Conservation (phyloP, 2,329 filamentous ascomycete species). For the Bipolaris zeicola region DNA sequence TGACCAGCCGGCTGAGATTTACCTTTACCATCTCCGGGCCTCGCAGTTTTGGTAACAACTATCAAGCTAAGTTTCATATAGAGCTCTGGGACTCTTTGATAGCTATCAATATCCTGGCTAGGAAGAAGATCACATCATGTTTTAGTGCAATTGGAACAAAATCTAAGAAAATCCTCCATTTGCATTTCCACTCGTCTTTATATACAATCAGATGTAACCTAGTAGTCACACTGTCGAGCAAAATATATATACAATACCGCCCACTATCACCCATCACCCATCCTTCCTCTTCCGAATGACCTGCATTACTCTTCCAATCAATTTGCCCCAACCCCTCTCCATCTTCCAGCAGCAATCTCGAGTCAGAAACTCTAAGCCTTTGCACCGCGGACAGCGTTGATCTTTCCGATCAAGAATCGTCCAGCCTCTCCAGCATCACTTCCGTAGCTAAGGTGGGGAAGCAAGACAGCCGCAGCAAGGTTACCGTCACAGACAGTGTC, state of each 20-base stretch:
- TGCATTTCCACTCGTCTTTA: background rate
- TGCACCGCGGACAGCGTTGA: slow-evolving; percentile 1
- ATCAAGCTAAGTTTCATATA: background rate
- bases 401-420: slow-evolving; percentile 6
- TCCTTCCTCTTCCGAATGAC: too few species aligned
- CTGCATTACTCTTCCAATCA: background rate
- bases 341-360: background rate
- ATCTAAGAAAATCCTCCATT: background rate
- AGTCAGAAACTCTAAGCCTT: background rate
- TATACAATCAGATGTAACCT: background rate
- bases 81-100: background rate
- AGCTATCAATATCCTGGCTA: background rate
- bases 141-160: background rate
- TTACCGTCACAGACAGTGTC: slow-evolving; percentile 9
- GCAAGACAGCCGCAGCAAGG: slow-evolving; percentile 2
- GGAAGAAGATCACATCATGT: background rate
- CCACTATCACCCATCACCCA: background rate
- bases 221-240: background rate
- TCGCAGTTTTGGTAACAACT: background rate
- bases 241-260: too few species aligned
- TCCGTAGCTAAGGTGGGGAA: slow-evolving; percentile 7
- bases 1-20: background rate
- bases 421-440: slow-evolving; percentile 2
- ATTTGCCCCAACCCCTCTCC: background rate
- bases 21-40: too few species aligned